Conservation (phyloP, 1,139 yeast species). For the Zygoascus hellenicus region DNA sequence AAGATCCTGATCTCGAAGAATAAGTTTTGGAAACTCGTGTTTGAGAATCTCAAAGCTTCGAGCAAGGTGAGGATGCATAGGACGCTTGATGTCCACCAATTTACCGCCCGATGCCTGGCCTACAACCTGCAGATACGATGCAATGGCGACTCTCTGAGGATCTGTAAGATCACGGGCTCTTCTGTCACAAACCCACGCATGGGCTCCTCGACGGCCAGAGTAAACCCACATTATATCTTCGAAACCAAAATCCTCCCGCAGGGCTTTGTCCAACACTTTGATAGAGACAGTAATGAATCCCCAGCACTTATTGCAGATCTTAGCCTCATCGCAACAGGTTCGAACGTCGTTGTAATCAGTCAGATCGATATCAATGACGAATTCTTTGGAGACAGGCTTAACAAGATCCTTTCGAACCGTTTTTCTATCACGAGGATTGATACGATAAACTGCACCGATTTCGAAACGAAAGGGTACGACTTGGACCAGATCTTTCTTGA, state of each 20-base stretch:
- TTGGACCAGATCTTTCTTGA: slow-evolving; percentile 63
- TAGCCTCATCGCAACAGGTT: slow-evolving; percentile 86
- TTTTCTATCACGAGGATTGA: slow-evolving; percentile 81
- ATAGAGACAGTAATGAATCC: slow-evolving; percentile 85
- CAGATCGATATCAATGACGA: slow-evolving; percentile 94
- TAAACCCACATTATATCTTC: slow-evolving; percentile 87
- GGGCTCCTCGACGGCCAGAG: slow-evolving; percentile 99
- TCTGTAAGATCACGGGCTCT: slow-evolving; percentile 76
- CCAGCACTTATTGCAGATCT: slow-evolving; percentile 90
- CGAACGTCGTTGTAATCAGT: slow-evolving; percentile 93
- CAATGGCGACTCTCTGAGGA: slow-evolving; percentile 63
- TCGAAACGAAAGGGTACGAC: slow-evolving; percentile 90
- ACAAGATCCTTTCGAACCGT: slow-evolving; percentile 66
- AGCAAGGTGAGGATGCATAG: slow-evolving; percentile 73
- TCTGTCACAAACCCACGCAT: slow-evolving; percentile 93
- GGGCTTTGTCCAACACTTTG: slow-evolving; percentile 61
- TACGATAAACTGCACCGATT: slow-evolving; percentile 86
- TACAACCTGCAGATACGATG: slow-evolving; percentile 76
- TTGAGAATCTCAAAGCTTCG: slow-evolving; percentile 68
- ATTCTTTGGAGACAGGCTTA: slow-evolving; percentile 77
- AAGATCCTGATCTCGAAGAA: slow-evolving; percentile 80
- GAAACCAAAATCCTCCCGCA: slow-evolving; percentile 87
- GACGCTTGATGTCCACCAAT: slow-evolving; percentile 56
- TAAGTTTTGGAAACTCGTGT: slow-evolving; percentile 54
- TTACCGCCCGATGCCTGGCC: slow-evolving; percentile 46